Base-by-base conservation (phyloP, 2,329 filamentous ascomycete species). In the Diaporthe sp. region DNA sequence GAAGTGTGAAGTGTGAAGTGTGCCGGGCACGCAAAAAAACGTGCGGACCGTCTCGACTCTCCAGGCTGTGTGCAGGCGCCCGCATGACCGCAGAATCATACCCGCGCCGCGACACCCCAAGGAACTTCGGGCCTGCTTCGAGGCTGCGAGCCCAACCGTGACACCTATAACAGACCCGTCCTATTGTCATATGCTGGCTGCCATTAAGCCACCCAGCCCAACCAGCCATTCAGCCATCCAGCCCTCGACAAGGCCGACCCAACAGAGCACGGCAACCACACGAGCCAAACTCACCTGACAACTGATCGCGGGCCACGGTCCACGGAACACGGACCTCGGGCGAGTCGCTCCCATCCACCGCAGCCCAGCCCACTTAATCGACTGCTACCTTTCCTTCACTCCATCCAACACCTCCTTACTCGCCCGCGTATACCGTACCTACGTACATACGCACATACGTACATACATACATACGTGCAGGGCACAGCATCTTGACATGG, bases 61-160 rank as follows among this genome's bases (percentile, higher is more conserved):
- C 49, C 58, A 42, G 58, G 37, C 58, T 61, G 37, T 61, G 58
- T 28, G 58, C 58, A 63, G 37, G 58, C 39, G 58, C 37, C 58
- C 60, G 60, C 60, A 67, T 67, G 61, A 67, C 61, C 61, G 61
- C 61, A 49, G 42, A 61, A 61, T 61, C 57, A 61, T 61, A 61
- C 57, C 57, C 57, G 57, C 57, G 28, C 57, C 17, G 34, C 57
- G 10, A 49, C 28, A n/a, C 61, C 28, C 17, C 28, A 25, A 25
- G 65, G 65, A 68, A 68, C 47, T 53, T 68, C 65, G 65, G 65
- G 47, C 65, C 65, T 68, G 31, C 65, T 68, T 53, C 47, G 25
- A 68, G 65, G 47, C 20, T 68, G 47, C 65, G 13, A 67, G 47
- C 31, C 47, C 47, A 68, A 25, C 44, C 31, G 44, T 68, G 65